Base-by-base conservation (phyloP, 306 rosid species). In the Boehmeria nivea region DNA sequence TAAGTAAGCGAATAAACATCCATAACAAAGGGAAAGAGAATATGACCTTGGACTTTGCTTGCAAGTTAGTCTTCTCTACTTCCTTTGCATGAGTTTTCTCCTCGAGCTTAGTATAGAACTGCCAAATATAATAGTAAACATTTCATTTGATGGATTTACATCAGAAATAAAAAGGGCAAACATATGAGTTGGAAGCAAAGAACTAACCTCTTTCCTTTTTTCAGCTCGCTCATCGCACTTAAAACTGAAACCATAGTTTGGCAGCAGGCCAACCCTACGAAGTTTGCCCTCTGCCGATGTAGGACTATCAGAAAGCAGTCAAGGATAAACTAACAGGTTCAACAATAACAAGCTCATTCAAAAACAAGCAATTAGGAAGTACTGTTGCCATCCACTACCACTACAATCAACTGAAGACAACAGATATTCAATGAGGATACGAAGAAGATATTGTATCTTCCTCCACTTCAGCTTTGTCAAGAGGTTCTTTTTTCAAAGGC, bases 71-170 rank as follows among this genome's bases (percentile, higher is more conserved):
- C 81, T 85, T 75, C 75, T 93, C 99, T 51, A 61, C 77, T 76
- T 93, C 96, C 83, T 85, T 93, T 17, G 95, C 99, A 51, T 88
- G 95, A 79, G 79, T 85, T 83, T 83, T 93, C 73, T 93, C 99
- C 82, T 88, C 99, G 6, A 93, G 94, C 72, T 93, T 85, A 54
- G 94, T 42, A 68, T 93, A 93, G 74, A 87, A 93, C 99, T 93
- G 88, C 61, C 71, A 70, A 67, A 59, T 42, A 83, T 65, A 61
- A 69, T 31, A 57, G 38, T 8, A 46, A 49, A 42, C 3, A 59
- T 33, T 22, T 43, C n/a, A 42, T 67, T 54, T 28, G 31, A 18
- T 16, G 18, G 22, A 7, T 4, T 12, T 19, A 19, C 26, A 14
- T 25, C 56, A 58, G 66, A 64, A 68, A 46, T 65, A 55, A 64